Percentiles rank a stretch among this genome's conserved stretches.
Conservation (phyloP, 2,329 filamentous ascomycete genomes). For the Lecanicillium sp. region DNA sequence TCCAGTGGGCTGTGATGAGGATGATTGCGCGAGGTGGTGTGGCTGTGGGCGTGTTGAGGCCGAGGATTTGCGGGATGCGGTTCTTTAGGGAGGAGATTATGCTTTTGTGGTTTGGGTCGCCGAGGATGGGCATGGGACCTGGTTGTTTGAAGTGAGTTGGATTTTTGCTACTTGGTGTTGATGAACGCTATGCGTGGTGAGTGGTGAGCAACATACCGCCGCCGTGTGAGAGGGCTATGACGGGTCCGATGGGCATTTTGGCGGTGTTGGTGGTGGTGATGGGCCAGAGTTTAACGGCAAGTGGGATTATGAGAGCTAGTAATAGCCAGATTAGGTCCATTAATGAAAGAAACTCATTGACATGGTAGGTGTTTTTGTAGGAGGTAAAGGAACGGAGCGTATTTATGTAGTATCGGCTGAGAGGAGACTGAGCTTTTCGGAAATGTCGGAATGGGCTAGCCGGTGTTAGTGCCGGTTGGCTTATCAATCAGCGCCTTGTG, state of each 20-base stretch:
- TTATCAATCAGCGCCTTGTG: constrained; percentile 2
- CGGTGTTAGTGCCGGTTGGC: not conserved
- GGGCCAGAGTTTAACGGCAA: not conserved
- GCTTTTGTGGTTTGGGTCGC: constrained; percentile 41
- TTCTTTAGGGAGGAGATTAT: constrained; percentile 44
- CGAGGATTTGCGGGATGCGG: constrained; percentile 46
- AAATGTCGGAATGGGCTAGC: not conserved
- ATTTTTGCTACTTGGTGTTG: not conserved
- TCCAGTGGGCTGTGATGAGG: constrained; percentile 52
- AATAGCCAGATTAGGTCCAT: constrained; percentile 6
- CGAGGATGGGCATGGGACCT: constrained; percentile 50
- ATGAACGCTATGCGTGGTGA: not conserved
- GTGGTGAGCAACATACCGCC: constrained; percentile 26
- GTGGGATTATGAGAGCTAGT: not conserved
- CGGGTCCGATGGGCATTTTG: constrained; percentile 33
- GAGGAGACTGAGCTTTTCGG: too few species aligned
- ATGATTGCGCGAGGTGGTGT: constrained; percentile 41
- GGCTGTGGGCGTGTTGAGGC: constrained; percentile 40
- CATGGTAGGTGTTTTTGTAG: not conserved
- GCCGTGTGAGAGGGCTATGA: constrained; percentile 41
- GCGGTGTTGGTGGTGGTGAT: not conserved
- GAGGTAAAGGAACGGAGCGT: too few species aligned
- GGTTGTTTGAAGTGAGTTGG: not conserved
- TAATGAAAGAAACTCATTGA: not conserved
- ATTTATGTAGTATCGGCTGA: too few species aligned